Evolutionary conservation across 2,329 filamentous ascomycete genomes (phyloP).

Genomic region (Didymosphaeria variabile): DNA sequence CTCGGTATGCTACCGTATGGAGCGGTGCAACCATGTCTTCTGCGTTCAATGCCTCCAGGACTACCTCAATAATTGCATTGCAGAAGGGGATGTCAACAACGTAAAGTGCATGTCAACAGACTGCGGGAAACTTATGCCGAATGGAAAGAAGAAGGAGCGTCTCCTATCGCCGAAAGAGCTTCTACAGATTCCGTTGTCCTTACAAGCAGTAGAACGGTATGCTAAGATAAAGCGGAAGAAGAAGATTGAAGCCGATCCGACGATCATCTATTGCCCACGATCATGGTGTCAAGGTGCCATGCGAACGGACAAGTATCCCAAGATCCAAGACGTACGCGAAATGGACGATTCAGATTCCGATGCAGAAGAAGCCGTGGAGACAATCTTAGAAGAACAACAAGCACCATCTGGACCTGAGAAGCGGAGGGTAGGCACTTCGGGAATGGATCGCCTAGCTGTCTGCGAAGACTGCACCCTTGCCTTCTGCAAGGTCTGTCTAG

Average conservation of each 20-base stretch:
- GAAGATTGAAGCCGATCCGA: slow-evolving; percentile 89
- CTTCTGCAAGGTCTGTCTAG: slow-evolving; percentile 79
- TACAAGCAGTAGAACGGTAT: slow-evolving; percentile 82
- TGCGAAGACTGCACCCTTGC: slow-evolving; percentile 82
- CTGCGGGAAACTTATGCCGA: slow-evolving; percentile 64
- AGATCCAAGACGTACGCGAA: slow-evolving; percentile 53
- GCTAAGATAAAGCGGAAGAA: slow-evolving; percentile 91
- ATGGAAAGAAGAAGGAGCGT: slow-evolving; percentile 61
- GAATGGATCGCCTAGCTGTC: slow-evolving; percentile 76
- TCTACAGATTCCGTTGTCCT: slow-evolving; percentile 59
- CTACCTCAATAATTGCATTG: slow-evolving; percentile 89
- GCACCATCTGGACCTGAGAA: slow-evolving; percentile 28
- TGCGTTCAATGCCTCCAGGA: slow-evolving; percentile 87
- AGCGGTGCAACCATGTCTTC: slow-evolving; percentile 89
- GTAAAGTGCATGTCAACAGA: slow-evolving; percentile 83
- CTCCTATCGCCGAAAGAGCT: slow-evolving; percentile 85
- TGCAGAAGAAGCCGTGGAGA: slow-evolving; percentile 34
- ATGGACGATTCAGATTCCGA: slow-evolving; percentile 53
- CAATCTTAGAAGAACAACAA: slow-evolving; percentile 11
- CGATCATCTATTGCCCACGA: slow-evolving; percentile 90
- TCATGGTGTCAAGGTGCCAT: slow-evolving; percentile 93
- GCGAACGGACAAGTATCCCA: slow-evolving; percentile 61
- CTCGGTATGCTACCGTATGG: slow-evolving; percentile 78
- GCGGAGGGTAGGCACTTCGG: slow-evolving; percentile 53
- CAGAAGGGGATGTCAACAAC: slow-evolving; percentile 79